Percentiles rank a stretch among this genome's conserved stretches.
These are phyloP conservation scores for Saccharomyces hybrid DNA, from an alignment of 1,139 yeast genomes.

Conservation along the genomic window DNA sequence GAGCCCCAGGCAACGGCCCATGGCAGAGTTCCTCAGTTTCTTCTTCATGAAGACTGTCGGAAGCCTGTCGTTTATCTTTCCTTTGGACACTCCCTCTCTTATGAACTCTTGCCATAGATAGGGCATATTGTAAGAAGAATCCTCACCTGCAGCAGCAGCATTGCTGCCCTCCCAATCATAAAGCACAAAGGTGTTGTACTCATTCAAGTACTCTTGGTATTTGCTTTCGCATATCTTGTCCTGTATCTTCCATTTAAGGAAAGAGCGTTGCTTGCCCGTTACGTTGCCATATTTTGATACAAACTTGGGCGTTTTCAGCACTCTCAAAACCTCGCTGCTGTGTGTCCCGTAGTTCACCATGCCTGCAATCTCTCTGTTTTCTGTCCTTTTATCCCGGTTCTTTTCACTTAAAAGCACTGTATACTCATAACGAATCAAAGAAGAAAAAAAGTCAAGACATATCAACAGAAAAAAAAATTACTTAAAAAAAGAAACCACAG, in stretches of 20 bases:
- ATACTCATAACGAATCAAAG: not conserved
- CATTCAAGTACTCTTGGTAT: constrained; percentile 4
- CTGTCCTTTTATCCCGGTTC: not conserved
- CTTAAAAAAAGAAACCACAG: not conserved
- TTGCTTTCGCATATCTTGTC: not conserved
- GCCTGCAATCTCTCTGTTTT: not conserved
- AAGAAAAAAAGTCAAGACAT: not conserved
- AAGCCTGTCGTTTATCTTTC: not conserved
- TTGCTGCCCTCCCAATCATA: constrained; percentile 5
- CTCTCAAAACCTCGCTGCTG: not conserved
- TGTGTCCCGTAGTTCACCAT: not conserved
- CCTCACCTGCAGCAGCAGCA: not conserved
- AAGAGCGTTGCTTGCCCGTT: not conserved
- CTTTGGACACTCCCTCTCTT: not conserved
- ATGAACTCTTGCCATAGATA: constrained; percentile 2
- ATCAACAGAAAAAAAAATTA: too few species aligned
- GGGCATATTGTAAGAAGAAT: not conserved
- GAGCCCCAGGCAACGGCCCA: not conserved
- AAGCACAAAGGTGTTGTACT: constrained; percentile 6
- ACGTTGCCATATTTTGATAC: not conserved
- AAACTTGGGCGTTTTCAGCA: not conserved
- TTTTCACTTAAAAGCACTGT: not conserved
- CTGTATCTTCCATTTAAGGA: constrained; percentile 4
- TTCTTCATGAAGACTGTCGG: not conserved
- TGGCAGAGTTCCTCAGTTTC: not conserved